Evolutionary conservation across 768 basidiomycete species (phyloP), one percentile per base, ranked within the genome.

Genomic region (Suillus subluteus): DNA sequence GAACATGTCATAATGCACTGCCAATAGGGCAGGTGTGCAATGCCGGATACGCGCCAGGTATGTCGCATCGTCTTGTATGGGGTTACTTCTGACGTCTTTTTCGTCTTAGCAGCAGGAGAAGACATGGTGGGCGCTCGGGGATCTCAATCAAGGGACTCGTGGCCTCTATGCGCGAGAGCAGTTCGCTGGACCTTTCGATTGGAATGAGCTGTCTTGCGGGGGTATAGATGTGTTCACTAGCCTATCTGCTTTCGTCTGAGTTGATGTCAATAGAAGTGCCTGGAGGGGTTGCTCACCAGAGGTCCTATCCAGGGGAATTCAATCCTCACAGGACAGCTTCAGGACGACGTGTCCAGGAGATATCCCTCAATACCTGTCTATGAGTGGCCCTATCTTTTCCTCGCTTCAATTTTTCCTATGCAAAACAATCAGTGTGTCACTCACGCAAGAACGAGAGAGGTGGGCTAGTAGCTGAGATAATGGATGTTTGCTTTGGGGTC

Each of bases 1-100:
- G 69, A 69, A 52, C 59, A 59, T 30, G 64, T 69, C 15, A 66
- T 62, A 21, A 70, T 48, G 37, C n/a, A 21, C 50, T 16, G 23
- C 8, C 55, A n/a, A 6, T 35, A 35, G 1, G 35, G 7, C 4
- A 52, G 40, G 16, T 56, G 13, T 6, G 8, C 38, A 35, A 21
- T 35, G 3, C 23, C 18, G 2, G 0, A 6, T 18, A 38, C 26
- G 0, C 2, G 0, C 0, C 26, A 3, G 6, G 23, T 62, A 15
- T 62, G 62, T 55, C 54, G 30, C 32, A 54, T 54, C 7, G 13
- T 54, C 6, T 30, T 26, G 52, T 15, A 0, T 16, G 30, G 54
- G 1, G 30, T 55, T 2, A 21, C 1, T 4, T 7, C 4, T 55
- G 30, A 18, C 16, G 6, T 55, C 8, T 7, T 15, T 30, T 54